Conservation (phyloP, 352 stramenopile genomes). For the Phytophthora litchii region DNA sequence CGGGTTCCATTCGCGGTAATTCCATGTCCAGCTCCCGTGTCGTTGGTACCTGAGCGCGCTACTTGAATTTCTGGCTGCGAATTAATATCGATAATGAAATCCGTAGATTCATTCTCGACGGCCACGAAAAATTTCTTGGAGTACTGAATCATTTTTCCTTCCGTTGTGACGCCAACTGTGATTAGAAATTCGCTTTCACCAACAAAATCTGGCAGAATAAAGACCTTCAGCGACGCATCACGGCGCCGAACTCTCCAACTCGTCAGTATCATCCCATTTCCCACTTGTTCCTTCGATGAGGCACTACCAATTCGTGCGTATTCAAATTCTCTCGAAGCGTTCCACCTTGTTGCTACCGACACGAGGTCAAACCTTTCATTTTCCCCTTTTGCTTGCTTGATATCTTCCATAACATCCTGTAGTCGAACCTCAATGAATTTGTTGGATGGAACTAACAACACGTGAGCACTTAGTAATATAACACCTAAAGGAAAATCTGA, state of each 20-base stretch:
- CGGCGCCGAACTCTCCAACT: slow-evolving; percentile 30
- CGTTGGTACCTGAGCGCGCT: too few species aligned
- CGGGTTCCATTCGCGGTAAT: background rate
- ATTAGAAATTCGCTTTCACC: slow-evolving; percentile 18
- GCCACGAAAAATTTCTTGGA: slow-evolving; percentile 8
- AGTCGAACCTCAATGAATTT: slow-evolving; percentile 17
- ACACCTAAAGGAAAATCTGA: background rate
- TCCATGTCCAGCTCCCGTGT: background rate
- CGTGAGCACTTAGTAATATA: slow-evolving; percentile 1
- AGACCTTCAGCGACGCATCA: slow-evolving; percentile 19
- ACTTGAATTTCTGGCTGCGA: background rate
- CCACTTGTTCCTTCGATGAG: slow-evolving; percentile 9
- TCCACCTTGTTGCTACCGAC: slow-evolving; percentile 30
- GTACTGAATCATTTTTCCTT: slow-evolving; percentile 6
- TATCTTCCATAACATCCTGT: slow-evolving; percentile 17
- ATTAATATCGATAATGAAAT: background rate
- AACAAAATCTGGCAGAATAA: slow-evolving; percentile 6
- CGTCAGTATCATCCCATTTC: slow-evolving; percentile 12
- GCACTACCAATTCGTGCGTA: slow-evolving; percentile 20
- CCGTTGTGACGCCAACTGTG: slow-evolving; percentile 7
- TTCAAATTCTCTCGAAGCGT: slow-evolving; percentile 8
- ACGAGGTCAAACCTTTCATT: slow-evolving; percentile 11
- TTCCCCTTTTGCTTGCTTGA: slow-evolving; percentile 2
- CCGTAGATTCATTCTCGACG: background rate
- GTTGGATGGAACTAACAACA: slow-evolving; percentile 1